These are phyloP conservation scores for Claviceps digitariae DNA, from an alignment of 2,329 filamentous ascomycete species.

Conservation along the genomic window DNA sequence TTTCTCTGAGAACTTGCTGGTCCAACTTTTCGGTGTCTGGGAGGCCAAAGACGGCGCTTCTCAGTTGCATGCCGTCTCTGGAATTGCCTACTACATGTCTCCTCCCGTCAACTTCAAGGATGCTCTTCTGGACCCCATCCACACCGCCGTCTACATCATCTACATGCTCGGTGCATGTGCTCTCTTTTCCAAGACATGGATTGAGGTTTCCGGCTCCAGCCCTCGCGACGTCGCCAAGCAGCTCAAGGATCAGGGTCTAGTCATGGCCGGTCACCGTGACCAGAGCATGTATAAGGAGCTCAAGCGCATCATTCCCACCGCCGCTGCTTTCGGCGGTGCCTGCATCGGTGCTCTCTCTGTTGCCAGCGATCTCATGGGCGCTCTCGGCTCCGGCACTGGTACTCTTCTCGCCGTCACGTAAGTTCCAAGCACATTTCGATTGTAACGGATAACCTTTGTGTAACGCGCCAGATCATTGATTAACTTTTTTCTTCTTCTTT, in stretches of 20 bases:
- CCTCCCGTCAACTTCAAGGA: slow-evolving; percentile 96
- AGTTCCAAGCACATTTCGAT: slow-evolving; percentile 33
- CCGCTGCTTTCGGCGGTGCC: slow-evolving; percentile 94
- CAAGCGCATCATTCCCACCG: slow-evolving; percentile 97
- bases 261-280: slow-evolving; percentile 98
- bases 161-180: slow-evolving; percentile 98
- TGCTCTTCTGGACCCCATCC: slow-evolving; percentile 89
- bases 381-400: slow-evolving; percentile 91
- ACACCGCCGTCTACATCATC: slow-evolving; percentile 86
- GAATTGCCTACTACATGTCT: slow-evolving; percentile 99
- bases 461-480: not conserved
- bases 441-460: too few relatives aligned
- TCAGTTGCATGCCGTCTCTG: slow-evolving; percentile 85
- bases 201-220: slow-evolving; percentile 95
- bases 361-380: slow-evolving; percentile 86
- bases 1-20: slow-evolving; percentile 97
- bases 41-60: slow-evolving; percentile 92
- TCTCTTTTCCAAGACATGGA: slow-evolving; percentile 99
- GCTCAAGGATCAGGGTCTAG: slow-evolving; percentile 97
- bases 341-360: slow-evolving; percentile 98
- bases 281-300: slow-evolving; percentile 99
- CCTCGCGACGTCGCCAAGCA: slow-evolving; percentile 98
- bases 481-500: not conserved
- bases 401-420: slow-evolving; percentile 97
- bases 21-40: slow-evolving; percentile 96